Conservation (phyloP, 768 basidiomycete genomes). For the Macrolepiota dolichaula region DNA sequence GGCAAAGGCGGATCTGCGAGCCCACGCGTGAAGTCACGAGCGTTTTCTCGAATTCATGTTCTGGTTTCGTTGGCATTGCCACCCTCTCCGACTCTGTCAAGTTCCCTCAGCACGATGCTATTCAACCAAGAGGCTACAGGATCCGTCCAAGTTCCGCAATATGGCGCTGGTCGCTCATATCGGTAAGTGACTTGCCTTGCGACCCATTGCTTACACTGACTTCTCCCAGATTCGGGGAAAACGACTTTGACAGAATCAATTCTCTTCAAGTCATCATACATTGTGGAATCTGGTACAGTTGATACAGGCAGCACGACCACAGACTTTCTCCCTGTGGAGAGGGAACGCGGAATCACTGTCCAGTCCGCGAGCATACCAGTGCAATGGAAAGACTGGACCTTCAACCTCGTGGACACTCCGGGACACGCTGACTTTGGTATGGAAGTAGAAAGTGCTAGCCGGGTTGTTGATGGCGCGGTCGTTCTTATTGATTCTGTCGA, state of each 20-base stretch:
- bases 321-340: slow-evolving; percentile 85
- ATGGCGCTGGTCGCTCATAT: slow-evolving; percentile 91
- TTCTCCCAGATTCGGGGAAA: slow-evolving; percentile 73
- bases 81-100: background rate
- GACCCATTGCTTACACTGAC: slow-evolving; percentile 2
- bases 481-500: slow-evolving; percentile 89
- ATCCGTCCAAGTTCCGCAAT: slow-evolving; percentile 56
- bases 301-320: slow-evolving; percentile 90
- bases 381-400: slow-evolving; percentile 78
- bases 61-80: slow-evolving; percentile 9
- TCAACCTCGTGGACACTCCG: slow-evolving; percentile 88
- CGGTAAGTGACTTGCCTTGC: slow-evolving; percentile 40
- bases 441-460: slow-evolving; percentile 92
- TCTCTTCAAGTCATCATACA: slow-evolving; percentile 68
- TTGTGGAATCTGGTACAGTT: slow-evolving; percentile 74
- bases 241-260: slow-evolving; percentile 89
- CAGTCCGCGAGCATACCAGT: slow-evolving; percentile 91
- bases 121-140: slow-evolving; percentile 26
- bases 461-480: slow-evolving; percentile 86
- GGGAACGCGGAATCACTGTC: slow-evolving; percentile 89
- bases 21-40: slow-evolving; percentile 1
- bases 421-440: slow-evolving; percentile 96
- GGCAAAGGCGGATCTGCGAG: background rate
- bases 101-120: slow-evolving; percentile 20
- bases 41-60: background rate